phyloP scores from a whole-genome alignment of 306 rosid species.

The Pyrus pyrifolia region DNA sequence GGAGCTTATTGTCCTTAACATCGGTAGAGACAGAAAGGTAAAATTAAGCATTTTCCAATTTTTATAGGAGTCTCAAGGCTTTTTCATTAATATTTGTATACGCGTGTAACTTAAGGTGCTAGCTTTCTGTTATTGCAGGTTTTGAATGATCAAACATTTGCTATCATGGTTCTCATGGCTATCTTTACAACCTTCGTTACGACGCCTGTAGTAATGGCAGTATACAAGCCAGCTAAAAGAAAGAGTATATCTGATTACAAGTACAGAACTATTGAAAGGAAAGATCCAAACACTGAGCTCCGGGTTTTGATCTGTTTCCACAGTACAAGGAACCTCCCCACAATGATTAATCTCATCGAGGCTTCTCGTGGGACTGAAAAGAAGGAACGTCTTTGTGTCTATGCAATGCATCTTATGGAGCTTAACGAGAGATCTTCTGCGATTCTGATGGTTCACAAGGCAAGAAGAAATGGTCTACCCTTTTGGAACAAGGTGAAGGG shows the following conservation, averaged over 20 bases:
- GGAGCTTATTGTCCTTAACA: slow-evolving; percentile 86
- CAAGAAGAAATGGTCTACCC: slow-evolving; percentile 51
- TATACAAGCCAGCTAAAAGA: slow-evolving; percentile 62
- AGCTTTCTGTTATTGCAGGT: slow-evolving; percentile 39
- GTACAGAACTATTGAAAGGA: slow-evolving; percentile 45
- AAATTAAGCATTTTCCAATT: not conserved
- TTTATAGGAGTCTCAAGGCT: not conserved
- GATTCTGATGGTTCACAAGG: slow-evolving; percentile 57
- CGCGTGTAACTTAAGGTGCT: not conserved
- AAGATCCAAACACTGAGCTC: slow-evolving; percentile 47
- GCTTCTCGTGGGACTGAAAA: slow-evolving; percentile 69
- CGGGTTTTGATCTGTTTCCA: slow-evolving; percentile 64
- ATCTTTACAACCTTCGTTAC: slow-evolving; percentile 81
- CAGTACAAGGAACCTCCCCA: slow-evolving; percentile 51
- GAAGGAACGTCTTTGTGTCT: slow-evolving; percentile 56
- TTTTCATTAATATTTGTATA: not conserved
- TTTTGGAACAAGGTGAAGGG: slow-evolving; percentile 45
- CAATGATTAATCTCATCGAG: slow-evolving; percentile 68
- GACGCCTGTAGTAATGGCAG: slow-evolving; percentile 62
- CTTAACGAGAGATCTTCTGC: slow-evolving; percentile 60
- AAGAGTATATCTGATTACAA: slow-evolving; percentile 33
- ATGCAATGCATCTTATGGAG: slow-evolving; percentile 84
- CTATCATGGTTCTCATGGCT: slow-evolving; percentile 93
- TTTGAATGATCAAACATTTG: slow-evolving; percentile 80
- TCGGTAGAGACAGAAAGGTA: slow-evolving; percentile 89